Percentiles rank a stretch among this genome's conserved stretches.
These are phyloP conservation scores for Botrytis aclada DNA, from an alignment of 2,329 filamentous ascomycete species.

Conservation along the genomic window DNA sequence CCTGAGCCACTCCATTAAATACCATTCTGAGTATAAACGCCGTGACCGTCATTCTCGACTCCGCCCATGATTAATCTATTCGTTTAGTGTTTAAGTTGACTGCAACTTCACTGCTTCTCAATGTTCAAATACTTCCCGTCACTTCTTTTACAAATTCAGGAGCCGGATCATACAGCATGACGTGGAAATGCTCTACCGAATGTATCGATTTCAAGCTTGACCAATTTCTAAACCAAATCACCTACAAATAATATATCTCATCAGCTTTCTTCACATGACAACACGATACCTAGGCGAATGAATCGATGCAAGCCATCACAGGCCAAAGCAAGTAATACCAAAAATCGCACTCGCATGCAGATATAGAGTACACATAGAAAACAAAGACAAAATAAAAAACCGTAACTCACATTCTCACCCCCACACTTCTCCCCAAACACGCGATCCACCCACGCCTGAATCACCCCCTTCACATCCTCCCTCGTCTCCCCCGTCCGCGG, in stretches of 20 bases:
- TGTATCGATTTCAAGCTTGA: constrained; percentile 77
- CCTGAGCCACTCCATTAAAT: background rate
- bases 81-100: background rate
- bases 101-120: constrained; percentile 37
- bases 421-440: constrained; percentile 59
- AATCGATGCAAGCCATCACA: background rate
- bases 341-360: background rate
- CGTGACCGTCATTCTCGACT: background rate
- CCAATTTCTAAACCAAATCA: constrained; percentile 91
- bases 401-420: constrained; percentile 50
- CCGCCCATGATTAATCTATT: background rate
- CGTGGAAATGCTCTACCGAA: constrained; percentile 89
- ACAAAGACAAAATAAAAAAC: background rate
- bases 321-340: background rate
- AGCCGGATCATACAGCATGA: constrained; percentile 82
- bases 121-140: constrained; percentile 69
- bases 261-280: background rate
- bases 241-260: constrained; percentile 37
- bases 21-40: background rate
- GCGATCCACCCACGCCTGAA: constrained; percentile 66
- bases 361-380: background rate
- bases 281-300: background rate
- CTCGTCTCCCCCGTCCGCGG: constrained; percentile 58
- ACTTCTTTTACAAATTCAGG: constrained; percentile 64
- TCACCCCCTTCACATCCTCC: constrained; percentile 56